These are phyloP conservation scores for Lepidopterella palustris DNA, from an alignment of 495 filamentous ascomycete species.

Conservation along the genomic window DNA sequence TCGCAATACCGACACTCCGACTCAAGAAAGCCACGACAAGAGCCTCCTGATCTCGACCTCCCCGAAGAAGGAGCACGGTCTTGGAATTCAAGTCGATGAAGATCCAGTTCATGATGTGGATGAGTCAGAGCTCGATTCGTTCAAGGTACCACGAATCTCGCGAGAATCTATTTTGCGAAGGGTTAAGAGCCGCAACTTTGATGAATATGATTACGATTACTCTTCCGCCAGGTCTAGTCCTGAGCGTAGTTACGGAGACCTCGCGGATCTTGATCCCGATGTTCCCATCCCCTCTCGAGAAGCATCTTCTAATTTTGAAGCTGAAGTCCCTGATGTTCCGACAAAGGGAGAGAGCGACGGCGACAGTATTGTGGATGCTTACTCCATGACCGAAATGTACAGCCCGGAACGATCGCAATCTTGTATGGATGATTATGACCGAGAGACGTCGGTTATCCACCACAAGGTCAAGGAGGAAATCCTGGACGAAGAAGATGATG, in stretches of 20 bases:
- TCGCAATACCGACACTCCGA: constrained; percentile 23
- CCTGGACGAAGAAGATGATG: constrained; percentile 33
- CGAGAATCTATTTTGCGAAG: constrained; percentile 87
- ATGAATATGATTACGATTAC: constrained; percentile 39
- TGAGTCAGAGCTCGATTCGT: constrained; percentile 23
- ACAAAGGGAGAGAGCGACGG: constrained; percentile 63
- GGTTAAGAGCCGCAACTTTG: constrained; percentile 58
- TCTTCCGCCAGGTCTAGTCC: constrained; percentile 38
- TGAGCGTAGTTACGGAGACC: constrained; percentile 41
- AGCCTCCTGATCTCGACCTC: not conserved
- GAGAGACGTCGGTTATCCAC: constrained; percentile 36
- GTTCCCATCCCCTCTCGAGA: constrained; percentile 73
- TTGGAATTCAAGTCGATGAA: constrained; percentile 18
- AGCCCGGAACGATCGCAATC: constrained; percentile 27
- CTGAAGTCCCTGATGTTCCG: constrained; percentile 52
- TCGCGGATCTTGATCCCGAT: constrained; percentile 65
- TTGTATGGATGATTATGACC: constrained; percentile 32
- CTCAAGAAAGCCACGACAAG: constrained; percentile 23
- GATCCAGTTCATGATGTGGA: constrained; percentile 21
- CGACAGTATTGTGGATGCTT: constrained; percentile 53
- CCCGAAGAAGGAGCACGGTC: constrained; percentile 13
- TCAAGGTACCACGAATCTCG: constrained; percentile 63
- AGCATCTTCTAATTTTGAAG: constrained; percentile 44
- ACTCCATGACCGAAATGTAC: constrained; percentile 63
- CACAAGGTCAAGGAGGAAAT: constrained; percentile 25